Base-by-base conservation (phyloP, 176 grass and related monocot species). In the Avena eriantha region DNA sequence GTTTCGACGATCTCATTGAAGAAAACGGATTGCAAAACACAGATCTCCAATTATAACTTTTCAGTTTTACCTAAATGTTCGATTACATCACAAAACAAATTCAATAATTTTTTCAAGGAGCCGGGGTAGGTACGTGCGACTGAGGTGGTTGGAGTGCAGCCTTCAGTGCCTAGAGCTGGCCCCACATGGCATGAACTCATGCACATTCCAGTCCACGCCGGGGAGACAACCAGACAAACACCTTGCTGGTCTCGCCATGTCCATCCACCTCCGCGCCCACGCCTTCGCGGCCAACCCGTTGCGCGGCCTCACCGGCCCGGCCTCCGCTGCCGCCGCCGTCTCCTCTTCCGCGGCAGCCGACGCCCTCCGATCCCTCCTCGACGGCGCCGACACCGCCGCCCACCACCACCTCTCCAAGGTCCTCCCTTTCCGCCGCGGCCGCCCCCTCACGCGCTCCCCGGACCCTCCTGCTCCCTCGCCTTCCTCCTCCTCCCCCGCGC, bases 271-370 rank as follows among this genome's bases (percentile, higher is more conserved):
- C 84, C 85, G 77, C 39, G 66, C 90, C 22, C 91, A 98, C 77
- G 90, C 93, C 87, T 96, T 96, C 86, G 93, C 96, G 16, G 86
- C 86, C 8, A 98, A 94, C 84, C 96, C 96, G 0, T 87, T 94
- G n/a, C 87, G 89, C 0, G 86, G 86, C 6, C 79, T 85, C 80
- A 57, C 87, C n/a, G 80, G 92, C 5, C 68, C 86, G 8, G 24
- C 47, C 24, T 19, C 73, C 73, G 17, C 73, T 16, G 36, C 83
- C 19, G 23, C 82, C 2, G 69, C 88, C 14, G 45, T 79, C 16
- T 84, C 85, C 3, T 89, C 91, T 1, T 78, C 61, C 21, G 83
- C 86, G n/a, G 93, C 90, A 11, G 43, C 89, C 33, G 88, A 89
- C 8, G 77, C 86, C 23, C 86, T 95, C 76, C 89, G 82, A 12